Base-by-base conservation (phyloP, 1,139 yeast genomes). In the Ashbya aceris region DNA sequence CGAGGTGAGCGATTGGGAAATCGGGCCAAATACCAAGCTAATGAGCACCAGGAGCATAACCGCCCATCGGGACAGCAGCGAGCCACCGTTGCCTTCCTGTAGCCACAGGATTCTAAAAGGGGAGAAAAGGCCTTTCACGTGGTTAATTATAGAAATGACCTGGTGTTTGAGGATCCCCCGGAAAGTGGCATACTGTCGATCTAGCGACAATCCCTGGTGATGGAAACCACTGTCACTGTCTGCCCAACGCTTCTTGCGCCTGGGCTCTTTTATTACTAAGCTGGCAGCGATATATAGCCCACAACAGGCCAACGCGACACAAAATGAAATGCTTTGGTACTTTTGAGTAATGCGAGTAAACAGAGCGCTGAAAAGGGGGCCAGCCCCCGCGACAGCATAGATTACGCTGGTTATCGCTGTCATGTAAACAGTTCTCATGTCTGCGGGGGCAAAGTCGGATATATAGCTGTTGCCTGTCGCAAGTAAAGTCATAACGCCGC, bases 391-490 rank as follows among this genome's bases (percentile, higher is more conserved):
- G 1, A 82, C 79, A 3, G 68, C 61, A 47, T 72, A 76, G 40
- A 77, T 53, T 17, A 69, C 60, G 6, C 83, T 79, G 49, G 69
- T 63, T 28, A 72, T 59, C 12, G 71, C 52, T 3, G 83, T 81
- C 47, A 79, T 64, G 2, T 70, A 61, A 41, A 68, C 68, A n/a
- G 74, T 68, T 43, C 83, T 60, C 37, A 71, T 66, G 20, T 62
- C 63, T 1, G 76, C 69, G 14, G 69, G 72, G 10, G 72, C 75
- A 23, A 78, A 70, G 56, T 79, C 85, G 20, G 75, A 65, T 20
- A 77, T 61, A 51, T 79, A 79, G 45, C 82, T 73, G 51, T 73
- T 74, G 4, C 71, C 63, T 30, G 74, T 60, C 1, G 79, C 70
- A 11, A 73, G 52, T 14, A 75, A 44, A 2, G 74, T 67, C 51